Evolutionary conservation across 2,329 filamentous ascomycete genomes (phyloP), one percentile per base, ranked within the genome.

Genomic region (Cercospora sp.): DNA sequence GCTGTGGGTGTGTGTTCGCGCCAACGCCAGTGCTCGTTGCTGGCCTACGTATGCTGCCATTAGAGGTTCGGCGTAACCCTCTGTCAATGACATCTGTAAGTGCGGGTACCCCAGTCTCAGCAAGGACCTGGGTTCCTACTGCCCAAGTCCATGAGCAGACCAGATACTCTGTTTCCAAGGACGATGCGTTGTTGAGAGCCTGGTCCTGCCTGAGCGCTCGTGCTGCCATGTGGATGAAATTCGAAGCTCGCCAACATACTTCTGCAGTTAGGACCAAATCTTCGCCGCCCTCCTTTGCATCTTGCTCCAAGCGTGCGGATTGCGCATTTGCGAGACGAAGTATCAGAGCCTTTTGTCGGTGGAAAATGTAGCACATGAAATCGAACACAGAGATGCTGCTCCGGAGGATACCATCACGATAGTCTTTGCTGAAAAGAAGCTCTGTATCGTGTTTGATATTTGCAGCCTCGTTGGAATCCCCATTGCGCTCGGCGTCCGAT

Each of bases 301-400:
- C 68, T 8, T 74, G 78, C 69, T 81, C 80, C n/a, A 80, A 74
- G 65, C 80, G 77, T n/a, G 80, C 77, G 8, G 79, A 79, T 13
- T 79, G 76, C n/a, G 81, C 80, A 76, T 94, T 95, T n/a, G 91
- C 93, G 1, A 97, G 85, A 4, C 94, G 88, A 12, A 97, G 84
- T 1, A 98, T 84, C 0, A 99, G 81, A 2, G 91, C 87, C 70
- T 97, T 88, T 75, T 99, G 94, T 26, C 95, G 88, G 3, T 93
- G 89, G 79, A 98, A 99, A 12, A 99, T 89, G 78, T 99, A 99
- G 73, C 91, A 92, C 61, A 92, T 87, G 78, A 99, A 98, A 79
- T 99, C 95, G 77, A 98, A 97, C 2, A 97, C 85, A 0, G 95
- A 99, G 40, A 99, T 96, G 72, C 97, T 92, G 81, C 96, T 99